Percentiles rank a stretch among this genome's conserved stretches.
phyloP scores from a whole-genome alignment of 805 yeast species.

The Suhomyces tanzawaensis region DNA sequence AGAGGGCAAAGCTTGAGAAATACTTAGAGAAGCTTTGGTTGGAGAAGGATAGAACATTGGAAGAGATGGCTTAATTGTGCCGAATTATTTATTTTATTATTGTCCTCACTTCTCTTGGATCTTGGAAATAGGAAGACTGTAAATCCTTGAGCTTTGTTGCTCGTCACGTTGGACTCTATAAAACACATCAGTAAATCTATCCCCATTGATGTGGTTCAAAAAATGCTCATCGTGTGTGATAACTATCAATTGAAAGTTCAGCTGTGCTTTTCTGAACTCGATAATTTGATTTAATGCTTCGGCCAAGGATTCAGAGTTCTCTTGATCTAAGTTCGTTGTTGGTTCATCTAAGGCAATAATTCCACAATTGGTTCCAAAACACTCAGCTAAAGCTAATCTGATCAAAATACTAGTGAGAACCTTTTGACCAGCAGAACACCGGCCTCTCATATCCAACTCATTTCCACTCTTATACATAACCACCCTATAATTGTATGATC shows the following conservation, averaged over 20 bases:
- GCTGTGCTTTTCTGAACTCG: constrained; percentile 68
- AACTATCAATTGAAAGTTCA: constrained; percentile 89
- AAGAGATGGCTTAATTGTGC: neutral
- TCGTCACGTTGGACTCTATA: constrained; percentile 79
- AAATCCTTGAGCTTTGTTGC: constrained; percentile 76
- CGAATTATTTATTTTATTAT: neutral
- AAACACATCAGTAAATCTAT: constrained; percentile 81
- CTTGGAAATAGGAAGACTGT: constrained; percentile 39
- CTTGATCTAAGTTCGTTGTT: constrained; percentile 89
- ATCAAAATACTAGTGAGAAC: constrained; percentile 90
- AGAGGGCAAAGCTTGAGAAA: constrained; percentile 56
- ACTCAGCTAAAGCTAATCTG: constrained; percentile 88
- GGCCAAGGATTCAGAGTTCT: constrained; percentile 85
- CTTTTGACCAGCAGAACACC: constrained; percentile 98
- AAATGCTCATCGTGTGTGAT: constrained; percentile 97
- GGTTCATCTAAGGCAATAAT: constrained; percentile 97
- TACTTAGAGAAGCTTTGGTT: constrained; percentile 79
- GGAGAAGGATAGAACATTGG: constrained; percentile 54
- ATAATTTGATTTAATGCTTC: constrained; percentile 73
- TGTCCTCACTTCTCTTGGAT: constrained; percentile 29
- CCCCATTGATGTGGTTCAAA: constrained; percentile 79
- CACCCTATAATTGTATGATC: constrained; percentile 88
- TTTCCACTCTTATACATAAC: constrained; percentile 92
- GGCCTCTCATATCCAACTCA: constrained; percentile 95
- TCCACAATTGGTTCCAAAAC: constrained; percentile 94